Conservation (phyloP, 768 basidiomycete species). For the Cystofilobasidium macerans region DNA sequence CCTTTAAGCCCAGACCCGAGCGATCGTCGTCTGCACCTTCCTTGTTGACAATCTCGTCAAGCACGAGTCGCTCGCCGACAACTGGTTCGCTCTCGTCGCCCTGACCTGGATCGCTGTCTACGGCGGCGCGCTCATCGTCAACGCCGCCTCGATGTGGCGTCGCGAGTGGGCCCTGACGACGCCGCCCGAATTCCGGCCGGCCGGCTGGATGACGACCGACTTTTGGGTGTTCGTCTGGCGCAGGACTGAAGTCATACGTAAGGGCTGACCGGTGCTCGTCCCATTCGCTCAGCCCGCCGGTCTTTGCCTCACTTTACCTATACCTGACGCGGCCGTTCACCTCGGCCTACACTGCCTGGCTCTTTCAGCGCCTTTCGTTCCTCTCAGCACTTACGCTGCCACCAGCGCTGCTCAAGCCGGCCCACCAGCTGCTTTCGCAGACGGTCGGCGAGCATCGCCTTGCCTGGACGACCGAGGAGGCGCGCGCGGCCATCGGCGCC, state of each 20-base stretch:
- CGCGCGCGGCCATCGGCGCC: not conserved
- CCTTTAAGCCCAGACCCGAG: not conserved
- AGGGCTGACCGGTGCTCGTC: too few relatives aligned
- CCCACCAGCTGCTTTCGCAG: not conserved
- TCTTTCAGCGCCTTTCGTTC: not conserved
- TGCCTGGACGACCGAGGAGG: not conserved
- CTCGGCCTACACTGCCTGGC: not conserved
- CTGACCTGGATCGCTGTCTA: constrained; percentile 13
- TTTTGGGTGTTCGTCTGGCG: constrained; percentile 16
- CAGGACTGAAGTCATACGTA: not conserved
- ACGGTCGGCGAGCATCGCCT: not conserved
- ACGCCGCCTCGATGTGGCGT: constrained; percentile 7
- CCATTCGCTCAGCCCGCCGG: not conserved
- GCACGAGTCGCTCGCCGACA: not conserved
- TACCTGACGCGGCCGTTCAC: not conserved
- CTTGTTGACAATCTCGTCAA: not conserved
- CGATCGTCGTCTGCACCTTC: constrained; percentile 11
- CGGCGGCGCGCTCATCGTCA: constrained; percentile 16
- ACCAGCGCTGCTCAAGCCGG: not conserved
- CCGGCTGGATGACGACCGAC: constrained; percentile 16
- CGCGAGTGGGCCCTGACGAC: constrained; percentile 3
- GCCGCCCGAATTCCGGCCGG: constrained; percentile 12
- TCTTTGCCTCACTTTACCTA: not conserved
- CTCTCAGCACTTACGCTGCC: not conserved
- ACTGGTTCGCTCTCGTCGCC: constrained; percentile 10